A percentile compares a stretch with the other conserved stretches of the same genome.
Conservation (phyloP, 2,329 filamentous ascomycete genomes). For the Epichloe baconii region DNA sequence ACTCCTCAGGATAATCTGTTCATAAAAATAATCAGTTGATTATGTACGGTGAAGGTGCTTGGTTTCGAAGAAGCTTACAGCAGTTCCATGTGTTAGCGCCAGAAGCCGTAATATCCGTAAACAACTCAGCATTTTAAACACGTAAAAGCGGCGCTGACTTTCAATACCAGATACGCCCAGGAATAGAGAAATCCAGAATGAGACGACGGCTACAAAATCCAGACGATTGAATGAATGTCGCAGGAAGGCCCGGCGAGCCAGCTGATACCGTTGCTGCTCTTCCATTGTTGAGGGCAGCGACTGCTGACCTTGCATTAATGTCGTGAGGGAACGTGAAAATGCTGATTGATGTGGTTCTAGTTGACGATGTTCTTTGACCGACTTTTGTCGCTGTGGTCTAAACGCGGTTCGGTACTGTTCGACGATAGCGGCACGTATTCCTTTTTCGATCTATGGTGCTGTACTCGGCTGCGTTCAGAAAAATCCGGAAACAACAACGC, state of each 20-base stretch:
- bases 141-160: conserved; percentile 57
- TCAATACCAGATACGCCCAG: conserved; percentile 61
- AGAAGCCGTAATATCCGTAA: conserved; percentile 85
- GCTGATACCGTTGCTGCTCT: conserved; percentile 70
- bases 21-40: conserved; percentile 5
- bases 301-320: conserved; percentile 52
- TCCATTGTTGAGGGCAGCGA: conserved; percentile 48
- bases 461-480: conserved; percentile 83
- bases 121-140: conserved; percentile 95
- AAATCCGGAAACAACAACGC: conserved; percentile 86
- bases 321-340: conserved; percentile 68
- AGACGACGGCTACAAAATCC: conserved; percentile 87
- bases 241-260: conserved; percentile 83
- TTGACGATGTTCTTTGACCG: conserved; percentile 41
- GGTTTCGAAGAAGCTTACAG: conserved; percentile 38
- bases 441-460: conserved; percentile 76
- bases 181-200: conserved; percentile 84
- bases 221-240: conserved; percentile 92
- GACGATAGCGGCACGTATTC: conserved; percentile 58
- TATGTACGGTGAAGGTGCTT: neutral
- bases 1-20: conserved; percentile 78
- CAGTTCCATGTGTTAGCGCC: conserved; percentile 83
- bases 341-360: conserved; percentile 43
- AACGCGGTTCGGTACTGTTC: conserved; percentile 71
- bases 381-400: conserved; percentile 63